Percentiles rank a stretch among this genome's conserved stretches.
Conservation (phyloP, 192 early-diverging fungal genomes). For the Backusella parvicylindrica region DNA sequence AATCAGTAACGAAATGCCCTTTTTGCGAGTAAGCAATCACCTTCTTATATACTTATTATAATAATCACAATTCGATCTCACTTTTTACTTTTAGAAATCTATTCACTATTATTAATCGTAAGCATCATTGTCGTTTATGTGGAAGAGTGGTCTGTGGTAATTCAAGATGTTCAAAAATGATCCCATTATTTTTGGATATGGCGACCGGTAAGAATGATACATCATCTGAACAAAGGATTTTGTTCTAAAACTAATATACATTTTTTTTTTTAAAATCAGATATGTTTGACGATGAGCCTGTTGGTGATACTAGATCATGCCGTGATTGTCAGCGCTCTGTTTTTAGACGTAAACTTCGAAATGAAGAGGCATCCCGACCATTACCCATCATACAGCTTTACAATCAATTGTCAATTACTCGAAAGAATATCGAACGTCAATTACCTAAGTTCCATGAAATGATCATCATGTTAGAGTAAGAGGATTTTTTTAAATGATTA, state of each 20-base stretch:
- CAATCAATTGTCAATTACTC: conserved; percentile 37
- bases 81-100: not conserved
- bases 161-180: conserved; percentile 16
- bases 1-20: conserved; percentile 9
- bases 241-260: not conserved
- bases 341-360: conserved; percentile 45
- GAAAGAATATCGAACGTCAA: conserved; percentile 43
- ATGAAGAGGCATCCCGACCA: conserved; percentile 31
- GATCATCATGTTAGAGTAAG: conserved; percentile 51
- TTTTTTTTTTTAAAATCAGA: not conserved
- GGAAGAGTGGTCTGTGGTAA: conserved; percentile 14
- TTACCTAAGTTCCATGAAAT: conserved; percentile 59
- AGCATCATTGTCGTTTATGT: conserved; percentile 18
- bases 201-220: conserved; percentile 4
- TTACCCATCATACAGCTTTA: conserved; percentile 38
- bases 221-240: too few species aligned
- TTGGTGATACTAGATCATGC: conserved; percentile 56
- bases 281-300: conserved; percentile 38
- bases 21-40: conserved; percentile 5
- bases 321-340: conserved; percentile 54
- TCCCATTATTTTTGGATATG: conserved; percentile 16
- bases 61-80: too few species aligned
- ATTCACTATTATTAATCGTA: conserved; percentile 15
- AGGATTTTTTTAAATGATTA: not conserved
- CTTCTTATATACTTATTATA: not conserved